A percentile compares a stretch with the other conserved stretches of the same genome.
These are phyloP conservation scores for Cylindrotheca fusiformis DNA, from an alignment of 108 stramenopile genomes.

Conservation along the genomic window DNA sequence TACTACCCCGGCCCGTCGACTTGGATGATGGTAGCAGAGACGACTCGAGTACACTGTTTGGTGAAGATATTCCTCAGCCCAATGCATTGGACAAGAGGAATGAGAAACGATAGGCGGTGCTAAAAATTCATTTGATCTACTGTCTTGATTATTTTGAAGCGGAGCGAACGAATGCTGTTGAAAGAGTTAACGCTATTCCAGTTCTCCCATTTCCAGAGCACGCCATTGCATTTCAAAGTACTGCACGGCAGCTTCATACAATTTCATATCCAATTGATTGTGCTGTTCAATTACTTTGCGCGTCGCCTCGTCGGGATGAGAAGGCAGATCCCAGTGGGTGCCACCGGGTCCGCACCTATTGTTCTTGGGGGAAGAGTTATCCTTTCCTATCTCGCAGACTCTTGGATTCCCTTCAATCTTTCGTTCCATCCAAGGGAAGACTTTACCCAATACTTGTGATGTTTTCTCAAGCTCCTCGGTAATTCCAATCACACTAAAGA, in stretches of 20 bases:
- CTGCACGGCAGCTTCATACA: constrained; percentile 74
- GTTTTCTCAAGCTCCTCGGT: constrained; percentile 59
- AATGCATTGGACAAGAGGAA: no score
- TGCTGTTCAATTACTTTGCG: constrained; percentile 44
- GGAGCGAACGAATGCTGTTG: no score
- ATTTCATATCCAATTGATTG: constrained; percentile 65
- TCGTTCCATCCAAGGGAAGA: constrained; percentile 72
- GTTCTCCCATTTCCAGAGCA: constrained; percentile 15
- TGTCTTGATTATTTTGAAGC: no score
- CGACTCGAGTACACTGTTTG: no score
- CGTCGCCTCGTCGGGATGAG: constrained; percentile 62
- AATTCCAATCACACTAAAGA: constrained; percentile 69
- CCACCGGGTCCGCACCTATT: constrained; percentile 46
- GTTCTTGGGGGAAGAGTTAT: constrained; percentile 46
- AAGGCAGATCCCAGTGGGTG: constrained; percentile 53
- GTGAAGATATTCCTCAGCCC: no score
- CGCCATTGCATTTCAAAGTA: constrained; percentile 55
- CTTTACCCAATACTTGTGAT: constrained; percentile 37
- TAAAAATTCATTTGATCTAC: no score
- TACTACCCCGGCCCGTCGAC: no score
- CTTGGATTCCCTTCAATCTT: constrained; percentile 4
- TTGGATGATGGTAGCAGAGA: no score
- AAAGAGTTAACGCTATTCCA: no score
- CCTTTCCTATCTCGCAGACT: constrained; percentile 50
- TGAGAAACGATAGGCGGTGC: no score